phyloP scores from a whole-genome alignment of 1,139 yeast genomes.

The Taphrina flavorubra region DNA sequence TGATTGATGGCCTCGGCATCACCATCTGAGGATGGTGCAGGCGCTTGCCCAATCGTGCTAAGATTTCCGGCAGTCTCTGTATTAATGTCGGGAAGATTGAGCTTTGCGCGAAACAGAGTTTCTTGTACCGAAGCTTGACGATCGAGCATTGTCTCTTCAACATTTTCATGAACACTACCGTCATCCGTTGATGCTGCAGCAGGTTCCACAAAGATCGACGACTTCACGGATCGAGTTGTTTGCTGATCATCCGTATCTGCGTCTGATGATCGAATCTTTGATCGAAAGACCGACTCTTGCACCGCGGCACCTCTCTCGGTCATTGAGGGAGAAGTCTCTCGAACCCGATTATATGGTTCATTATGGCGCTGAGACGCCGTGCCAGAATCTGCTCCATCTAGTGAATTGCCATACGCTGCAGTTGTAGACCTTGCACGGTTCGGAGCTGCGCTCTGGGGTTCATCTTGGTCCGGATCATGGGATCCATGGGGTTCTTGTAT shows the following conservation, averaged over 20 bases:
- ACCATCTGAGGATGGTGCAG: conserved; percentile 29
- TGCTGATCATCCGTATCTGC: conserved; percentile 7
- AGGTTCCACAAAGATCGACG: conserved; percentile 35
- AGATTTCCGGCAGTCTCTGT: conserved; percentile 22
- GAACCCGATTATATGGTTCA: background rate
- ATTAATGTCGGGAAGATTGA: conserved; percentile 8
- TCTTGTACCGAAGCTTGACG: conserved; percentile 38
- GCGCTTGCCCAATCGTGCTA: conserved; percentile 29
- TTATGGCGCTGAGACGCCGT: background rate
- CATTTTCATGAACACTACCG: conserved; percentile 27
- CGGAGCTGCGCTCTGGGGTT: background rate
- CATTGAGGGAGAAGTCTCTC: conserved; percentile 26
- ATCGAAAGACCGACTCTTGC: conserved; percentile 37
- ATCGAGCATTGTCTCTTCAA: conserved; percentile 25
- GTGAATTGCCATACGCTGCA: conserved; percentile 32
- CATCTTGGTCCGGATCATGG: background rate
- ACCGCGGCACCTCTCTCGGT: conserved; percentile 38
- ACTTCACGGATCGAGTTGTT: conserved; percentile 19
- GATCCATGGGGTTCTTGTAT: background rate
- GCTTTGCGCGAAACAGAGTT: conserved; percentile 29
- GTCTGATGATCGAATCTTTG: conserved; percentile 27
- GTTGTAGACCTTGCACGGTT: conserved; percentile 4
- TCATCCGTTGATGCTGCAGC: conserved; percentile 30
- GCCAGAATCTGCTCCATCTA: conserved; percentile 12
- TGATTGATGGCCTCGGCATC: conserved; percentile 19